Conservation (phyloP, 1,284 basidiomycete species). For the Malassezia restricta region DNA sequence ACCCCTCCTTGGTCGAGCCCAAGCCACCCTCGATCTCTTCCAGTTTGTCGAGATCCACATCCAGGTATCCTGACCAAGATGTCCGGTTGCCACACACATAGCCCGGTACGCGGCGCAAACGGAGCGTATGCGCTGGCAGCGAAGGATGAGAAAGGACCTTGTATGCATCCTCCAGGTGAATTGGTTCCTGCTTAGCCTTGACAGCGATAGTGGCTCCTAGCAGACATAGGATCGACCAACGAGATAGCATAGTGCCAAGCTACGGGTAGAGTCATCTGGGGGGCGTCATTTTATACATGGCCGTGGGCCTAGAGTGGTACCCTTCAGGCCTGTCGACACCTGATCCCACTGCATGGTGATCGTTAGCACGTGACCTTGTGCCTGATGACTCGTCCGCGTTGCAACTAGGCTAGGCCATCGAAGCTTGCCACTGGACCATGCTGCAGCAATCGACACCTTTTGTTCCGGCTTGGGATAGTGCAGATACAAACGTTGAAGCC, state of each 20-base stretch:
- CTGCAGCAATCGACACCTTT: conserved; percentile 31
- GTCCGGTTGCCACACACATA: conserved; percentile 29
- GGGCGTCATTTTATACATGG: no score
- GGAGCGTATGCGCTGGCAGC: conserved; percentile 40
- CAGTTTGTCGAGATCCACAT: conserved; percentile 40
- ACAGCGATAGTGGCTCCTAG: no score
- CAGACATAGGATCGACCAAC: no score
- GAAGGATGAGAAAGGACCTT: conserved; percentile 23
- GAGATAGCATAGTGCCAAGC: no score
- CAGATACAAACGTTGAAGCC: conserved; percentile 1
- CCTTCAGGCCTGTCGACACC: no score
- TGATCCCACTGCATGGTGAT: no score
- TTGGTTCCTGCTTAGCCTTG: no score
- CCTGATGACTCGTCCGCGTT: no score
- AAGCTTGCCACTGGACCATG: conserved; percentile 12
- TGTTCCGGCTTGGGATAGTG: conserved; percentile 24
- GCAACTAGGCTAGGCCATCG: no score
- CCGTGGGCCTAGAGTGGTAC: no score
- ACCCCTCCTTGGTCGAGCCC: neutral
- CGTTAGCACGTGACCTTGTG: no score
- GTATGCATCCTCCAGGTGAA: neutral
- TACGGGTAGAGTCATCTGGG: no score
- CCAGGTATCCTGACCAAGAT: conserved; percentile 42
- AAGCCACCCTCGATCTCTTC: conserved; percentile 17
- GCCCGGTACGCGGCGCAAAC: conserved; percentile 25